Evolutionary conservation across 257 asterid species (phyloP), one percentile per base, ranked within the genome.

Genomic region (Eucommia ulmoides): DNA sequence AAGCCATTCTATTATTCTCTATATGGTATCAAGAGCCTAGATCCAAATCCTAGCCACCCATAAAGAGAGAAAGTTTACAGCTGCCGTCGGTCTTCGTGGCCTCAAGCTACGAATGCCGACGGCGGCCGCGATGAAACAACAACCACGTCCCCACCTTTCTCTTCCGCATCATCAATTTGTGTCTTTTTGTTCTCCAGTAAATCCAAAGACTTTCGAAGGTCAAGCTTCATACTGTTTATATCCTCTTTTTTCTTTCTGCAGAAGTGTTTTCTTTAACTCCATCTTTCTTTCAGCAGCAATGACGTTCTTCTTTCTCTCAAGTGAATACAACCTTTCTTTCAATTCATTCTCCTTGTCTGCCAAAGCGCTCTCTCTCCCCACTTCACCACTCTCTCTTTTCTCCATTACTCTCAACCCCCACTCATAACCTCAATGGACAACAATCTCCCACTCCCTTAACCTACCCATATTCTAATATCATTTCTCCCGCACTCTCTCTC

Each of bases 381-480:
- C 84, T 56, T 81, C 42, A 46, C 83, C 97, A 29, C 73, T 73
- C 59, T 86, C 97, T 67, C 73, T 81, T 51, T 91, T 96, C 65
- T 91, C 99, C 58, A 91, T 56, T 61, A 86, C 99, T 68, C 65
- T 91, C 72, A 91, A 65, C 61, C 86, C 99, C 84, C 83, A 81
- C 55, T 57, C 78, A n/a, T n/a, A n/a, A 53, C 97, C 76, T 68
- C 88, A 77, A 71, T 66, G 83, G 63, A 70, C 60, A 46, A 75
- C 65, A 23, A 72, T 64, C 65, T 91, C 99, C 47, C 81, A 94
- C 44, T 86, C 94, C 53, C 63, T 71, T 63, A 59, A 58, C 69
- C 79, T 86, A 54, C 75, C 74, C 68, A n/a, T n/a, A n/a, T n/a
- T n/a, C n/a, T n/a, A n/a, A n/a, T n/a, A n/a, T n/a, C n/a, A n/a